A percentile compares a stretch with the other conserved stretches of the same genome.
These are phyloP conservation scores for Scopulariopsis brevicaulis DNA, from an alignment of 2,329 filamentous ascomycete species.

Conservation along the genomic window DNA sequence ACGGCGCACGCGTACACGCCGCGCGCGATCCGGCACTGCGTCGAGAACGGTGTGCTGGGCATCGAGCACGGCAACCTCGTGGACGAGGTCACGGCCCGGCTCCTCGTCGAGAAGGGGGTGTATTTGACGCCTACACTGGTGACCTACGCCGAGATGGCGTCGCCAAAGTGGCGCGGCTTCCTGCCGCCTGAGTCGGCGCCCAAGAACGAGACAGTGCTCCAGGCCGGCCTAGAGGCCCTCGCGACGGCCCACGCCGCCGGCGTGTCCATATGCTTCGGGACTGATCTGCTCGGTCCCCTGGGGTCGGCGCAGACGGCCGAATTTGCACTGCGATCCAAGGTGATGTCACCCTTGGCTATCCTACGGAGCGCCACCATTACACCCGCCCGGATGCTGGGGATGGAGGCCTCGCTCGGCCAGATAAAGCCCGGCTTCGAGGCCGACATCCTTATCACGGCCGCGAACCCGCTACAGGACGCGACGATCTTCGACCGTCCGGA, in stretches of 20 bases:
- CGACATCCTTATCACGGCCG: conserved; percentile 38
- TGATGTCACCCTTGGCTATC: conserved; percentile 12
- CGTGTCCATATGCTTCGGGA: conserved; percentile 43
- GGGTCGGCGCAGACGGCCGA: conserved; percentile 18
- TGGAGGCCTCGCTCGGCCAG: conserved; percentile 34
- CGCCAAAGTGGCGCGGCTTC: conserved; percentile 27
- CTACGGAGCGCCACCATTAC: conserved; percentile 27
- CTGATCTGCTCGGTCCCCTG: conserved; percentile 21
- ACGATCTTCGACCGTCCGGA: conserved; percentile 33
- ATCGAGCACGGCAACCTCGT: conserved; percentile 37
- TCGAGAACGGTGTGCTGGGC: conserved; percentile 41
- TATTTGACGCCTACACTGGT: conserved; percentile 44
- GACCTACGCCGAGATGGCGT: conserved; percentile 36
- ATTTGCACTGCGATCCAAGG: conserved; percentile 16
- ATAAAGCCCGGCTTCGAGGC: conserved; percentile 36
- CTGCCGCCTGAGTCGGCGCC: conserved; percentile 26
- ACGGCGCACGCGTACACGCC: conserved; percentile 48
- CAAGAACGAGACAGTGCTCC: conserved; percentile 40
- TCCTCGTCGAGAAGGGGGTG: conserved; percentile 35
- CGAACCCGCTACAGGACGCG: conserved; percentile 44
- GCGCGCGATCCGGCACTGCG: conserved; percentile 38
- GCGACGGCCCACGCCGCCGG: conserved; percentile 37
- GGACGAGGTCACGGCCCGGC: conserved; percentile 27
- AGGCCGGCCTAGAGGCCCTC: conserved; percentile 30
- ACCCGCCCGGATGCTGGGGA: conserved; percentile 33